Base-by-base conservation (phyloP, 768 basidiomycete genomes). In the Trametes punicea region DNA sequence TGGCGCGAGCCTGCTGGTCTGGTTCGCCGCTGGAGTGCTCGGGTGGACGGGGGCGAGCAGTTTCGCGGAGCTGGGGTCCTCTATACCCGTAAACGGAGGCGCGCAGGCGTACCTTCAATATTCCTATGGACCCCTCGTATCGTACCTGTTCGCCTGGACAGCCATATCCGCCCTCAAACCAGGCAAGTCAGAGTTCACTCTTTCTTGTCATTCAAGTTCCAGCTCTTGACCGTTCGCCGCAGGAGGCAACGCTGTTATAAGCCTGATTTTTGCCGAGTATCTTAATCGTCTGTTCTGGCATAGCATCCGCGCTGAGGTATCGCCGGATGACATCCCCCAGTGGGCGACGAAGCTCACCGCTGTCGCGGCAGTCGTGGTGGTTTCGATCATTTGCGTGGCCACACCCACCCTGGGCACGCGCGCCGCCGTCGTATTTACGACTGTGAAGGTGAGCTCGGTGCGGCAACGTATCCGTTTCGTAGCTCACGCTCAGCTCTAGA, bases 31-130 rank as follows among this genome's bases (percentile, higher is more conserved):
- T 51, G 96, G 94, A 6, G 51, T 95, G 21, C 75, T 98, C 9
- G 91, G 83, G 6, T 98, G 95, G 96, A 97, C 96, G 3, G 96
- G 96, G 18, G 93, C 93, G 25, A 93, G 90, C 69, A 93, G 90
- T 67, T 97, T 87, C 68, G 93, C 93, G 8, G 93, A 97, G 70
- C 76, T 97, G 55, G 96, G 95, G 48, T 87, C 86, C 39, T 88
- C 89, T 34, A 91, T 96, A 67, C 93, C 93, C 15, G 72, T 90
- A 53, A 77, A 79, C 57, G 81, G 81, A 5, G 81, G 81, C 18
- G 76, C 81, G 36, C 85, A 88, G 60, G 85, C 93, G 15, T 97
- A 97, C 69, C 81, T 97, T 21, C 83, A 85, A 21, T 95, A 95
- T 66, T 83, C 93, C 34, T 97, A 91, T 66, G 91, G 89, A 1